Conservation (phyloP, 495 filamentous ascomycete genomes). For the Cryomyces minteri region DNA sequence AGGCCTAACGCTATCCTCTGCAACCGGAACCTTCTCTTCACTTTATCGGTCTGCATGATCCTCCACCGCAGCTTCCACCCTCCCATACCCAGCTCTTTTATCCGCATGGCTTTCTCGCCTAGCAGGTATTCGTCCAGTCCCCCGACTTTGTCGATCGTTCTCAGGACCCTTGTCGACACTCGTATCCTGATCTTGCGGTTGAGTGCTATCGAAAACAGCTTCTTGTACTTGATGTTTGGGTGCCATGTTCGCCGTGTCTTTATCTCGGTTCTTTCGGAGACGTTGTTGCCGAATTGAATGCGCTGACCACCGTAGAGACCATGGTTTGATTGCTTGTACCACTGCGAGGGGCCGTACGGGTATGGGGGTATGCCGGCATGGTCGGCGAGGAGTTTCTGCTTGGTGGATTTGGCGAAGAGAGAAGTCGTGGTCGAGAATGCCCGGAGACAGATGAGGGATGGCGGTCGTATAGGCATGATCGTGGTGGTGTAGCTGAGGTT, state of each 20-base stretch:
- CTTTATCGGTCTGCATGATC: constrained; percentile 52
- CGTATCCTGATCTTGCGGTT: constrained; percentile 47
- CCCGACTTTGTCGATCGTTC: constrained; percentile 74
- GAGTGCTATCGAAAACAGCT: constrained; percentile 51
- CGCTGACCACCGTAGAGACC: constrained; percentile 61
- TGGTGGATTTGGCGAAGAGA: constrained; percentile 4
- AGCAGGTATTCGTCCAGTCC: constrained; percentile 84
- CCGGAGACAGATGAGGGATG: constrained; percentile 2
- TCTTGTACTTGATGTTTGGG: constrained; percentile 69
- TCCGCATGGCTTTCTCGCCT: constrained; percentile 46
- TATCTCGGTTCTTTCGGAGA: constrained; percentile 54
- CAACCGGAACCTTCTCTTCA: constrained; percentile 37
- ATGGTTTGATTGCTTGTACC: constrained; percentile 75
- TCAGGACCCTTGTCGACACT: constrained; percentile 56
- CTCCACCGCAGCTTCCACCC: constrained; percentile 80
- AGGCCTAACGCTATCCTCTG: constrained; percentile 35
- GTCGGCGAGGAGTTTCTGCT: constrained; percentile 6
- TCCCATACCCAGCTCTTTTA: constrained; percentile 69
- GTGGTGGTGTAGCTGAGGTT: background rate
- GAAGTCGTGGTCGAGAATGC: constrained; percentile 8
- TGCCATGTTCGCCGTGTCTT: constrained; percentile 78
- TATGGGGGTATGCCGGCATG: constrained; percentile 43
- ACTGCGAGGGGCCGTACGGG: constrained; percentile 58
- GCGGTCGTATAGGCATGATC: background rate
- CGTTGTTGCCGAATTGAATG: constrained; percentile 85